Conservation (phyloP, 768 basidiomycete species). For the Cystobasidiopsis lactophilus region DNA sequence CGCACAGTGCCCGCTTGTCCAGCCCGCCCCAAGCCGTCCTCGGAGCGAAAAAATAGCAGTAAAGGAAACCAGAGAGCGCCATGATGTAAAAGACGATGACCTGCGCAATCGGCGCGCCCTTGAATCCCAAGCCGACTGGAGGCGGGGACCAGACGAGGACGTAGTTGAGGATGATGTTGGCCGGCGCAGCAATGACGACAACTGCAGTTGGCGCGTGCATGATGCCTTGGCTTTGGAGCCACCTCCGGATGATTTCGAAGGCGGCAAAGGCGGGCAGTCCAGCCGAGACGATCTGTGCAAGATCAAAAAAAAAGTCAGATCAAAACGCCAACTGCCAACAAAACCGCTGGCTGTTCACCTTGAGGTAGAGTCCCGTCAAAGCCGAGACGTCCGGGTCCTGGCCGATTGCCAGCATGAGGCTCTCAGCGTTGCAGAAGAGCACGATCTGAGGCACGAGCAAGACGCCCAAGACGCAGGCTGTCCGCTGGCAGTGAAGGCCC, state of each 20-base stretch:
- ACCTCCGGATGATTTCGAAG: conserved; percentile 18
- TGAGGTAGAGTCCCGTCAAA: conserved; percentile 14
- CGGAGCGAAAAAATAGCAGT: conserved; percentile 27
- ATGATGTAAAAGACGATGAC: conserved; percentile 77
- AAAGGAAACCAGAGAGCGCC: conserved; percentile 23
- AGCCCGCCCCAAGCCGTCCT: conserved; percentile 65
- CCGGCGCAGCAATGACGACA: conserved; percentile 56
- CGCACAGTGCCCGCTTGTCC: too few relatives aligned
- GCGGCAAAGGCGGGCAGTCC: conserved; percentile 19
- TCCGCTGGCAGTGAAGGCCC: conserved; percentile 13
- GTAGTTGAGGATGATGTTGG: conserved; percentile 65
- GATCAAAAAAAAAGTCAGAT: too few relatives aligned
- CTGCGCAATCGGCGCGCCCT: conserved; percentile 78
- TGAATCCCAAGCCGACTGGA: conserved; percentile 58
- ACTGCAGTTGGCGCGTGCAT: conserved; percentile 48
- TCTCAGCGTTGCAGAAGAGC: conserved; percentile 67
- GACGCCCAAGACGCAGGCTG: conserved; percentile 9
- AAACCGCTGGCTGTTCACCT: too few relatives aligned
- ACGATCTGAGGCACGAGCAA: conserved; percentile 31
- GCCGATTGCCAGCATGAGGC: conserved; percentile 38
- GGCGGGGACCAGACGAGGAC: conserved; percentile 33
- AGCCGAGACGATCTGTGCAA: conserved; percentile 12
- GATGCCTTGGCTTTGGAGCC: conserved; percentile 17
- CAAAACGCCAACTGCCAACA: too few relatives aligned
- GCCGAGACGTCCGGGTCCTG: conserved; percentile 21